Percentiles rank a stretch among this genome's conserved stretches.
phyloP scores from a whole-genome alignment of 331 rosid genomes.

The Saraca asoca region DNA sequence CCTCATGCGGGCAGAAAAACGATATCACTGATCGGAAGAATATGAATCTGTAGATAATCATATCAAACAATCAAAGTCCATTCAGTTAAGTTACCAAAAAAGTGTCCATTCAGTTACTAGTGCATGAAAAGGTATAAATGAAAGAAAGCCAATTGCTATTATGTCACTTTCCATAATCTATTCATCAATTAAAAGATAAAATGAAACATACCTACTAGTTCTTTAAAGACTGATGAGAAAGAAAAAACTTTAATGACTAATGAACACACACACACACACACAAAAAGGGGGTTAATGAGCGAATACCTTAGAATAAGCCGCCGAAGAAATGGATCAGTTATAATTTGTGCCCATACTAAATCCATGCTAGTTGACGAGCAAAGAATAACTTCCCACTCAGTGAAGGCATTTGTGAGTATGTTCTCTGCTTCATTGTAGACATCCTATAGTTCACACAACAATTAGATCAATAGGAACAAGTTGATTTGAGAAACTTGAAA shows the following conservation, averaged over 20 bases:
- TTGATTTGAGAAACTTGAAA: conserved; percentile 17
- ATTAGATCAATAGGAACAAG: conserved; percentile 40
- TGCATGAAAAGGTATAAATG: conserved; percentile 5
- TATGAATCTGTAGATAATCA: conserved; percentile 68
- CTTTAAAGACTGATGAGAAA: conserved; percentile 26
- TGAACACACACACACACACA: too few relatives aligned
- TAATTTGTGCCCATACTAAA: conserved; percentile 94
- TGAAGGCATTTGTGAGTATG: conserved; percentile 69
- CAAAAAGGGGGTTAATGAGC: conserved; percentile 20
- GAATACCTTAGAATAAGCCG: conserved; percentile 84
- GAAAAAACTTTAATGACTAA: too few relatives aligned
- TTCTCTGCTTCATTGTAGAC: conserved; percentile 72
- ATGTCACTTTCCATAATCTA: conserved; percentile 22
- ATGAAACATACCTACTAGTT: conserved; percentile 6
- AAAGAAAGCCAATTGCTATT: conserved; percentile 18
- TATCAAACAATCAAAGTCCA: conserved; percentile 28
- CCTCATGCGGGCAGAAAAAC: conserved; percentile 60
- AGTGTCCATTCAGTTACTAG: conserved; percentile 19
- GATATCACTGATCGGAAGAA: conserved; percentile 80
- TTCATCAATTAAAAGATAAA: not conserved
- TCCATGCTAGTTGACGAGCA: conserved; percentile 74
- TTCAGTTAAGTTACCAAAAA: too few relatives aligned
- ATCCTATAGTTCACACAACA: conserved; percentile 54
- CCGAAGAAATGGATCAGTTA: conserved; percentile 80
- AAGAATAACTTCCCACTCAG: conserved; percentile 88